phyloP scores from a whole-genome alignment of 2,329 filamentous ascomycete genomes.

The Dryadomyces quercus-mongolicae region DNA sequence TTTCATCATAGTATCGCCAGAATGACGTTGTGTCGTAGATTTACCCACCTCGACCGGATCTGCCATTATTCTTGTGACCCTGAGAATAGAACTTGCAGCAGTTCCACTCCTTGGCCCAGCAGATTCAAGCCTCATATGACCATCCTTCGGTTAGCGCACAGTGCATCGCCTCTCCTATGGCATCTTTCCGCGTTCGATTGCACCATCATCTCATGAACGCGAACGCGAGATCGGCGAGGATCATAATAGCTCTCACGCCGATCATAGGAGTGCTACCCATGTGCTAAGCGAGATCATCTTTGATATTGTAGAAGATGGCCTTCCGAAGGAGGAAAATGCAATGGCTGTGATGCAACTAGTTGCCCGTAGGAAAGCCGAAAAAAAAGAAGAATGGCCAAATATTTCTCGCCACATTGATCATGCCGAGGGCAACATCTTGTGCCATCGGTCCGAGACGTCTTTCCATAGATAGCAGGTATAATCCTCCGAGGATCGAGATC shows the following conservation, averaged over 20 bases:
- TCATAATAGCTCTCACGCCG: background rate
- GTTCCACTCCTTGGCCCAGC: too few relatives aligned
- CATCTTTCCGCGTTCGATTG: background rate
- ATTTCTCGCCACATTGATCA: background rate
- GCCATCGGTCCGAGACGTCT: too few relatives aligned
- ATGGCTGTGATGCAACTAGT: too few relatives aligned
- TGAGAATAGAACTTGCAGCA: too few relatives aligned
- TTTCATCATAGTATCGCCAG: too few relatives aligned
- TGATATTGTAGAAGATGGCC: background rate
- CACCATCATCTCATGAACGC: background rate
- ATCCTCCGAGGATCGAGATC: background rate
- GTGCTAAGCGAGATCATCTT: background rate
- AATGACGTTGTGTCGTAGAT: too few relatives aligned
- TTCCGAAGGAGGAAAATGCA: background rate
- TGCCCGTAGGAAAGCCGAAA: background rate
- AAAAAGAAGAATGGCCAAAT: background rate
- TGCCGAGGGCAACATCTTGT: too few relatives aligned
- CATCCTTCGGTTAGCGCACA: too few relatives aligned
- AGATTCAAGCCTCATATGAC: too few relatives aligned
- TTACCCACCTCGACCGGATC: too few relatives aligned
- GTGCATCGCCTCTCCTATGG: background rate
- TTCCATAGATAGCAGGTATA: background rate
- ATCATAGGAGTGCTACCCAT: background rate
- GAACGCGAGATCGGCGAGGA: background rate
- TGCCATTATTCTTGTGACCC: too few relatives aligned